Evolutionary conservation across 1,139 yeast genomes (phyloP).

Genomic region (Pichia cactophila): DNA sequence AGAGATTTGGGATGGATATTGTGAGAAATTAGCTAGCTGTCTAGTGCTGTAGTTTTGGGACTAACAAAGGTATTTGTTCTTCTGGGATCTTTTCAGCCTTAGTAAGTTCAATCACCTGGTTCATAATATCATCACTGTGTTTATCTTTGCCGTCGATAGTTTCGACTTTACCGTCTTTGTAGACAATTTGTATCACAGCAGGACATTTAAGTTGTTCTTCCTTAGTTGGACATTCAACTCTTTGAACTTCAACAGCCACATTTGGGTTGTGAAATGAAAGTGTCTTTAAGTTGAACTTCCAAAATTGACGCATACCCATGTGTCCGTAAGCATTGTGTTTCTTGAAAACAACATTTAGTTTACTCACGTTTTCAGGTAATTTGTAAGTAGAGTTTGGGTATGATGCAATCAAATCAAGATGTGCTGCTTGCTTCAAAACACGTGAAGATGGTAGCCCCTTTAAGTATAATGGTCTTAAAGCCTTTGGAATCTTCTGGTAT

Average conservation of each 20-base stretch:
- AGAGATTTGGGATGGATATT: background rate
- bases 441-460: slow-evolving; percentile 26
- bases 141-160: slow-evolving; percentile 33
- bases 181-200: slow-evolving; percentile 30
- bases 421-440: slow-evolving; percentile 33
- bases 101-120: slow-evolving; percentile 30
- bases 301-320: slow-evolving; percentile 52
- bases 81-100: slow-evolving; percentile 30
- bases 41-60: background rate
- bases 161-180: slow-evolving; percentile 30
- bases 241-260: slow-evolving; percentile 51
- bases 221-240: slow-evolving; percentile 41
- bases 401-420: slow-evolving; percentile 35
- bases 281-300: slow-evolving; percentile 69
- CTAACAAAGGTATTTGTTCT: slow-evolving; percentile 22
- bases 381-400: slow-evolving; percentile 39
- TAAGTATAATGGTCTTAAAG: slow-evolving; percentile 22
- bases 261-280: slow-evolving; percentile 76
- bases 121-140: slow-evolving; percentile 33
- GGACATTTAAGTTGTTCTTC: slow-evolving; percentile 40
- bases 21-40: background rate
- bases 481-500: slow-evolving; percentile 16
- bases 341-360: slow-evolving; percentile 39
- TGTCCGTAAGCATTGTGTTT: slow-evolving; percentile 39
- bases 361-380: slow-evolving; percentile 30